Base-by-base conservation (phyloP, 768 basidiomycete species). In the Cantharellus anzutake region DNA sequence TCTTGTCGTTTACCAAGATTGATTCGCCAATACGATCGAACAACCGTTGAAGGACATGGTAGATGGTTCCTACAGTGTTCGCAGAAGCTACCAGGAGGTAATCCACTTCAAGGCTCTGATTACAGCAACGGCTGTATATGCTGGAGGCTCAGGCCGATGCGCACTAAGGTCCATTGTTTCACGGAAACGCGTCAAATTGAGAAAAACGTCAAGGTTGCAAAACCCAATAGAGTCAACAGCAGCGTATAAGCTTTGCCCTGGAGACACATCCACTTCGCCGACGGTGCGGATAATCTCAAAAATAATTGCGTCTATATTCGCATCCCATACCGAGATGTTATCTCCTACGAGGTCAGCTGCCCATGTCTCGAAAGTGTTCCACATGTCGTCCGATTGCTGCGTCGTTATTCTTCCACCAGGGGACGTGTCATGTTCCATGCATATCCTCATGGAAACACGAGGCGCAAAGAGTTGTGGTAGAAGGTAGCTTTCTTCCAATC, bases 1-100 rank as follows among this genome's bases (percentile, higher is more conserved):
- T 69, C 67, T 93, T 87, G 67, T 94, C 89, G 67, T 88, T 86
- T 62, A 94, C 77, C 42, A 96, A 75, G 20, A 82, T 82, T 0
- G 80, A 79, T 5, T 71, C 68, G 60, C 86, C 78, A 4, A 90
- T 71, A 44, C 76, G 75, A 3, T 81, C 75, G 63, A 93, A 80
- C 11, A 94, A 74, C 57, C 79, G 77, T 60, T 84, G 83, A 37
- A 89, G 68, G 59, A 87, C 77, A 62, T 92, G 88, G 67, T 87
- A 92, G 3, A 81, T 80, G 56, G 80, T 80, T 5, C 83, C 78
- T n/a, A 72, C 70, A 71, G 48, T 78, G 71, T 20, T 75, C 73
- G 11, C 71, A 68, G 2, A 73, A 68, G 3, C 51, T n/a, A 74
- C 68, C 20, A 71, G 70, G 66, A 66, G 29, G 69, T 71, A 59